These are phyloP conservation scores for Mucor saturninus DNA, from an alignment of 371 early-diverging fungal genomes.

Conservation along the genomic window DNA sequence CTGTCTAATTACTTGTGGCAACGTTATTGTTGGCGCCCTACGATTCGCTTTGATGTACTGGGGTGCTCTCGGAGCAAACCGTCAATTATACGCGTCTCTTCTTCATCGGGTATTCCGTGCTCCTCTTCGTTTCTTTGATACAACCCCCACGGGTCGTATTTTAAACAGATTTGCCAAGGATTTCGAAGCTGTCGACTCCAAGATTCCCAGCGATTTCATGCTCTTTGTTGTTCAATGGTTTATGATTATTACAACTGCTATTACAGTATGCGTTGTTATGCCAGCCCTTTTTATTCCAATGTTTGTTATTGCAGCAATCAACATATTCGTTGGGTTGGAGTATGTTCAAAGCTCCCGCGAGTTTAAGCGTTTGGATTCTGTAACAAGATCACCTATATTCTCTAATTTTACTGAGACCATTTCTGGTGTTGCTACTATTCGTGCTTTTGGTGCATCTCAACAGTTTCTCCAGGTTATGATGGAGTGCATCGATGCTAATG, in stretches of 20 bases:
- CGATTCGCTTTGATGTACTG: constrained; percentile 40
- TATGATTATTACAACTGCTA: constrained; percentile 43
- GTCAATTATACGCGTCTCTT: constrained; percentile 51
- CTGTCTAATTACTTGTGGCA: constrained; percentile 15
- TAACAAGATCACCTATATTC: constrained; percentile 73
- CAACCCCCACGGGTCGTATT: constrained; percentile 89
- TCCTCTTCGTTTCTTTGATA: constrained; percentile 85
- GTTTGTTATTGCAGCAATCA: constrained; percentile 57
- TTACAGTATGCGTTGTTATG: constrained; percentile 29
- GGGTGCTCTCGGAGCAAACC: constrained; percentile 64
- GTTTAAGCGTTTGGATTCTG: constrained; percentile 78
- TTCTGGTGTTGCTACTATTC: constrained; percentile 65
- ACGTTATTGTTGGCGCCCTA: constrained; percentile 20
- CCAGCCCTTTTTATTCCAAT: constrained; percentile 60
- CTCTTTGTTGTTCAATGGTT: constrained; percentile 64
- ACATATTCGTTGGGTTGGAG: constrained; percentile 46
- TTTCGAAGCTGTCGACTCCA: constrained; percentile 41
- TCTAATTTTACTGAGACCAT: constrained; percentile 76
- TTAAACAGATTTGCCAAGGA: constrained; percentile 85
- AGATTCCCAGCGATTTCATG: constrained; percentile 47
- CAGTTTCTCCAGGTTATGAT: constrained; percentile 61
- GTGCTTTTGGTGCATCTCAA: constrained; percentile 71
- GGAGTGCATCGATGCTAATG: constrained; percentile 61
- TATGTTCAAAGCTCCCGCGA: constrained; percentile 78
- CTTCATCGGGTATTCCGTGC: constrained; percentile 68